phyloP scores from a whole-genome alignment of 768 basidiomycete species.

The Termitomyces sp. region DNA sequence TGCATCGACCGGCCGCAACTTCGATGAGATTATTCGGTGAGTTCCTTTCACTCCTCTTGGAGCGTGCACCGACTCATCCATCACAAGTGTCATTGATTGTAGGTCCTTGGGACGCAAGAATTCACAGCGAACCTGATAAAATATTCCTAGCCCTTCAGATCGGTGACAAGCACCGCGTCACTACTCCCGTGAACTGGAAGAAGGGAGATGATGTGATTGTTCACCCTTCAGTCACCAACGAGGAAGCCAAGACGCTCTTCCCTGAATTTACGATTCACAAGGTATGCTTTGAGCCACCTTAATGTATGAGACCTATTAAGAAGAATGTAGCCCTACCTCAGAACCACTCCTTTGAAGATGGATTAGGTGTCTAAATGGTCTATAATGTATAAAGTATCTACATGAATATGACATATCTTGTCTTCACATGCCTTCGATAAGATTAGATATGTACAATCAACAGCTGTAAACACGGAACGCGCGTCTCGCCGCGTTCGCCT shows the following conservation, averaged over 20 bases:
- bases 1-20: constrained; percentile 94
- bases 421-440: not conserved
- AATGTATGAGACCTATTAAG: constrained; percentile 6
- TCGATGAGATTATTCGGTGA: constrained; percentile 59
- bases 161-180: constrained; percentile 80
- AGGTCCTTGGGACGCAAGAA: constrained; percentile 29
- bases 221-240: constrained; percentile 77
- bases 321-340: constrained; percentile 72
- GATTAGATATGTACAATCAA: constrained; percentile 12
- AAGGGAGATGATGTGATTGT: constrained; percentile 94
- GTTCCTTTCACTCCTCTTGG: constrained; percentile 17
- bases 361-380: constrained; percentile 26
- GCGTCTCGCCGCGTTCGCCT: constrained; percentile 14
- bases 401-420: no score
- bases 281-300: constrained; percentile 37
- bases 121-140: constrained; percentile 30
- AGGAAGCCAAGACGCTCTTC: constrained; percentile 92
- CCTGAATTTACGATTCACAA: constrained; percentile 78
- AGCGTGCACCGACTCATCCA: not conserved
- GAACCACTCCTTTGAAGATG: constrained; percentile 64
- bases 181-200: constrained; percentile 95
- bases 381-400: not conserved
- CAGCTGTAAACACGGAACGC: constrained; percentile 23
- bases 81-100: constrained; percentile 72
- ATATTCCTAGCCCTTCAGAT: constrained; percentile 71